Percentiles rank a stretch among this genome's conserved stretches.
These are phyloP conservation scores for Limnomonas spitsbergensis DNA, from an alignment of 139 green algal genomes.

Conservation along the genomic window DNA sequence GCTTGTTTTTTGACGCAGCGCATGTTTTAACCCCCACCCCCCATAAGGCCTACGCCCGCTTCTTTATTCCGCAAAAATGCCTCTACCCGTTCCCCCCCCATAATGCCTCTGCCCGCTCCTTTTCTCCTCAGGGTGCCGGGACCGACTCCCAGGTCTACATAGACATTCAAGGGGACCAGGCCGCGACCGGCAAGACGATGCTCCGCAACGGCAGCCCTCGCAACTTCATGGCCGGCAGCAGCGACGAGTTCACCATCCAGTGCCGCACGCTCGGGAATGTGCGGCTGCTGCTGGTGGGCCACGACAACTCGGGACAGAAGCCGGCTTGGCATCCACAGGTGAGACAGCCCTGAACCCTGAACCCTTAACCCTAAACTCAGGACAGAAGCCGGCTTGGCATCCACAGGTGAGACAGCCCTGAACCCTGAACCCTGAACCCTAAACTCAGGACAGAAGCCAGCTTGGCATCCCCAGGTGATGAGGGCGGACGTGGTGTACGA, in stretches of 20 bases:
- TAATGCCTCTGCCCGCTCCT: no score
- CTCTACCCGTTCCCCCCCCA: no score
- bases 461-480: slow-evolving; percentile 46
- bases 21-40: no score
- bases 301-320: slow-evolving; percentile 43
- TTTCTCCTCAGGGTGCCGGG: slow-evolving; percentile 48
- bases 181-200: slow-evolving; percentile 19
- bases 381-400: slow-evolving; percentile 43
- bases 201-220: slow-evolving; percentile 12
- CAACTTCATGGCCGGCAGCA: slow-evolving; percentile 47
- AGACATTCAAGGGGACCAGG: slow-evolving; percentile 32
- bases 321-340: slow-evolving; percentile 48
- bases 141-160: slow-evolving; percentile 61
- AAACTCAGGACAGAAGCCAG: slow-evolving; percentile 33
- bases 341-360: slow-evolving; percentile 32
- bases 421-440: no score
- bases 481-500: no score
- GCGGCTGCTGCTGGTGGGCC: slow-evolving; percentile 33
- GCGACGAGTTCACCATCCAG: slow-evolving; percentile 47
- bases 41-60: no score
- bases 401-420: slow-evolving; percentile 37
- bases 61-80: no score
- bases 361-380: slow-evolving; percentile 36
- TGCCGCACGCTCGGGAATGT: slow-evolving; percentile 29
- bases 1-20: no score